Evolutionary conservation across 495 filamentous ascomycete genomes (phyloP).

Genomic region (Tricharina praecox): DNA sequence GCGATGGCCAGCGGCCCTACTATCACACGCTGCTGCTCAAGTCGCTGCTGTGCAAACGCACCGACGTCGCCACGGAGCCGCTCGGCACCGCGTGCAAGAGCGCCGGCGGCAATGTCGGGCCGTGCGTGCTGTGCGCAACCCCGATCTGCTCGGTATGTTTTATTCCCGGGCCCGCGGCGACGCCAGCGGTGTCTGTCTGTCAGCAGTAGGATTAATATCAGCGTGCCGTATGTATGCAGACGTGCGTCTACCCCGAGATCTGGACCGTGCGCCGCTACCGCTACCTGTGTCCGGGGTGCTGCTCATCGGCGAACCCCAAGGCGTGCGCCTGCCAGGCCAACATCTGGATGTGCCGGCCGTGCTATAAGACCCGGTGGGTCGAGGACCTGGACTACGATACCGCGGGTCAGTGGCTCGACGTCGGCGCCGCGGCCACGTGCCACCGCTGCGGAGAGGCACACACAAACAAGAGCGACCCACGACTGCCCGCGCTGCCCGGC

Average conservation of each 20-base stretch:
- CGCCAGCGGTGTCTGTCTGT: neutral
- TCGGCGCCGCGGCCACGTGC: neutral
- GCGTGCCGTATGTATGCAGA: no score
- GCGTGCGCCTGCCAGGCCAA: neutral
- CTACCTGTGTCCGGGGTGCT: constrained; percentile 5
- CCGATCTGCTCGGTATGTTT: constrained; percentile 2
- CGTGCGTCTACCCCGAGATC: constrained; percentile 4
- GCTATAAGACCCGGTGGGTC: constrained; percentile 2
- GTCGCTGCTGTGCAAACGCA: neutral
- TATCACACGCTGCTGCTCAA: constrained; percentile 1
- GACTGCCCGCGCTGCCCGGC: neutral
- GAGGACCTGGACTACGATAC: constrained; percentile 2
- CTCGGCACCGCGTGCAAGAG: neutral
- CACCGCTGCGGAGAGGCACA: neutral
- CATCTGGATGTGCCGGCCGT: constrained; percentile 1
- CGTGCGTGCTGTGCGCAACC: neutral
- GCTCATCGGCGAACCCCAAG: neutral
- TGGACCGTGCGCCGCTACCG: constrained; percentile 4
- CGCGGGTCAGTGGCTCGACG: neutral
- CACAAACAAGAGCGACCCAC: neutral
- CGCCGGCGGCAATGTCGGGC: constrained; percentile 5
- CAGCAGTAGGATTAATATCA: no score
- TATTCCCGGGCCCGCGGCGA: neutral
- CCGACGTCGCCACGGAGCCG: neutral
- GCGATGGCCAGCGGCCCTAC: neutral